phyloP scores from a whole-genome alignment of 2,329 filamentous ascomycete genomes.

The Periconia digitata region DNA sequence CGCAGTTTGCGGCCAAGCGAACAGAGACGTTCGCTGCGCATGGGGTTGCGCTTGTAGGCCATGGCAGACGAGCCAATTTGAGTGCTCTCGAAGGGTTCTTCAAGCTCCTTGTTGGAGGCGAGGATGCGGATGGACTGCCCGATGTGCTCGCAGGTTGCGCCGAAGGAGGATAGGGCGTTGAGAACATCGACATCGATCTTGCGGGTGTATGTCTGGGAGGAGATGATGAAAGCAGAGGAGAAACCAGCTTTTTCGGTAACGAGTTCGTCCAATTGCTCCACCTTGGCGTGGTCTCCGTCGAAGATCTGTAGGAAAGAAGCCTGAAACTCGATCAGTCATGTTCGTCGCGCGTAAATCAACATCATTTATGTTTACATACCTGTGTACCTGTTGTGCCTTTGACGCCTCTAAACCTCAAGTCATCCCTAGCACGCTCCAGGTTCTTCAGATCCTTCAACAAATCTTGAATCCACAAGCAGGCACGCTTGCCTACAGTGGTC shows the following conservation, averaged over 20 bases:
- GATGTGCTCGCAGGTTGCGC: slow-evolving; percentile 76
- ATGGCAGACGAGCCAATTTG: slow-evolving; percentile 57
- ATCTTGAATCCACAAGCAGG: slow-evolving; percentile 75
- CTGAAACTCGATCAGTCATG: slow-evolving; percentile 39
- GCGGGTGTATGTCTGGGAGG: slow-evolving; percentile 73
- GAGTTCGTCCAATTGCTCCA: slow-evolving; percentile 64
- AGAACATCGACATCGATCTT: slow-evolving; percentile 82
- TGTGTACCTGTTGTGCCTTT: slow-evolving; percentile 49
- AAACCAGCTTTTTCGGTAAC: slow-evolving; percentile 69
- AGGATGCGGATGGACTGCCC: slow-evolving; percentile 73
- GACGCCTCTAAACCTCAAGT: slow-evolving; percentile 71
- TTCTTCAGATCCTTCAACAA: slow-evolving; percentile 74
- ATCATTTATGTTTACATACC: slow-evolving; percentile 7
- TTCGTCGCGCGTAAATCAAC: background rate
- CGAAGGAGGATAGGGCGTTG: slow-evolving; percentile 78
- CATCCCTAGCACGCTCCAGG: slow-evolving; percentile 68
- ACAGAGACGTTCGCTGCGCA: slow-evolving; percentile 64
- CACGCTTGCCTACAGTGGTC: slow-evolving; percentile 68
- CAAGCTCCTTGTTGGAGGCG: slow-evolving; percentile 76
- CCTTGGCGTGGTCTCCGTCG: slow-evolving; percentile 60
- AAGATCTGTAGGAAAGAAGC: slow-evolving; percentile 76
- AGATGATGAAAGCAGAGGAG: slow-evolving; percentile 62
- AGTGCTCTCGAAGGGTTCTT: slow-evolving; percentile 78
- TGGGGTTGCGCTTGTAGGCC: slow-evolving; percentile 66
- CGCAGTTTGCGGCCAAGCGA: slow-evolving; percentile 59